Conservation (phyloP, 2,329 filamentous ascomycete genomes). For the Stachybotrys chartarum region DNA sequence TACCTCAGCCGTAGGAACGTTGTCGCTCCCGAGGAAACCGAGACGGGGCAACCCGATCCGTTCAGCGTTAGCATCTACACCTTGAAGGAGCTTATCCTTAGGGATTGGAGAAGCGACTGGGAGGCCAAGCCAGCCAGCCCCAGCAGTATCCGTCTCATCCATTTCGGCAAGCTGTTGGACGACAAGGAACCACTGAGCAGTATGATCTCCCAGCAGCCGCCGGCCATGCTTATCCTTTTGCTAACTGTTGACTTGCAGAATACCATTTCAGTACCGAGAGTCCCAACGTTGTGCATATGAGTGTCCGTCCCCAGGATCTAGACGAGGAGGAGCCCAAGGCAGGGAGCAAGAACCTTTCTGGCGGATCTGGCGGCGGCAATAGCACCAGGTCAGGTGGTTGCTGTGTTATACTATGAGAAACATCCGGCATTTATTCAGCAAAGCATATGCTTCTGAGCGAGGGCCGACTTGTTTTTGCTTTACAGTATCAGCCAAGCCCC, state of each 20-base stretch:
- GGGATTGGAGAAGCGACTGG: conserved; percentile 92
- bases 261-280: conserved; percentile 69
- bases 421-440: not conserved
- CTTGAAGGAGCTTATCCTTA: conserved; percentile 85
- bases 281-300: conserved; percentile 92
- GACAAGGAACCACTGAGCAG: conserved; percentile 81
- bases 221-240: not conserved
- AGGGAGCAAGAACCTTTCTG: conserved; percentile 43
- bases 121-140: conserved; percentile 79
- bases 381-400: conserved; percentile 36
- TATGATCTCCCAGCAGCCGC: conserved; percentile 34
- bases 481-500: too few species aligned
- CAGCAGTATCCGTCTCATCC: conserved; percentile 83
- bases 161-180: conserved; percentile 83
- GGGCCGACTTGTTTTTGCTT: too few species aligned
- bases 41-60: conserved; percentile 60
- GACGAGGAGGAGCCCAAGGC: conserved; percentile 73
- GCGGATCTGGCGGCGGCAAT: conserved; percentile 32
- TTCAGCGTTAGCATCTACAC: conserved; percentile 91
- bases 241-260: conserved; percentile 43
- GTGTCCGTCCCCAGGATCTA: conserved; percentile 77
- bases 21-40: conserved; percentile 58
- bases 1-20: conserved; percentile 80
- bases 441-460: not conserved
- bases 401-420: conserved; percentile 42